Evolutionary conservation across 2,329 filamentous ascomycete species (phyloP).

Genomic region (Ophiostoma novo-ulmi): DNA sequence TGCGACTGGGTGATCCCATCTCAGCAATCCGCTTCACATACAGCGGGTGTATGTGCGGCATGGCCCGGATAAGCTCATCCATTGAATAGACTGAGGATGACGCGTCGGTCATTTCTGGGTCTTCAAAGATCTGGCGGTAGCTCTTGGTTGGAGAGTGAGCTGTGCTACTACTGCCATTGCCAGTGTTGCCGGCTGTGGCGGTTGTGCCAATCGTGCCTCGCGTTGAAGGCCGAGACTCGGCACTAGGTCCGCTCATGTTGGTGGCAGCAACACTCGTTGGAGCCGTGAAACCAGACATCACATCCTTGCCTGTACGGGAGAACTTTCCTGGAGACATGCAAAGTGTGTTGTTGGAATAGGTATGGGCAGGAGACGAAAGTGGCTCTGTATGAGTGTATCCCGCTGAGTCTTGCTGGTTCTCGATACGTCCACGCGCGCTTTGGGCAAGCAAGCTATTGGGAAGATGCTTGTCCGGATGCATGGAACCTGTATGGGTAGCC

Average conservation of each 20-base stretch:
- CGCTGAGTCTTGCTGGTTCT: neutral
- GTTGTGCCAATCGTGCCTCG: neutral
- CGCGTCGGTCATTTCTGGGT: conserved; percentile 25
- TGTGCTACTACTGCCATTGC: neutral
- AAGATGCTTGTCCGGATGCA: neutral
- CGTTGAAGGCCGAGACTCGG: neutral
- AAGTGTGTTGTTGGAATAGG: neutral
- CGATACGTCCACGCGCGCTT: neutral
- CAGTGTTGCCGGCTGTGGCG: neutral
- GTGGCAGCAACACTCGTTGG: neutral
- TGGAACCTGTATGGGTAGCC: neutral
- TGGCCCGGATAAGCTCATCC: conserved; percentile 28
- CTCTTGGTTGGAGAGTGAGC: neutral
- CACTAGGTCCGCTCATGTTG: neutral
- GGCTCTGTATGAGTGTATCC: neutral
- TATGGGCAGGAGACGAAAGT: neutral
- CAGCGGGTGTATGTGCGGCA: conserved; percentile 31
- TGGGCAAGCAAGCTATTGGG: neutral
- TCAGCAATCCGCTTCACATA: conserved; percentile 28
- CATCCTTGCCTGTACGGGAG: neutral
- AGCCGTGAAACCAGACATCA: neutral
- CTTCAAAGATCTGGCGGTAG: conserved; percentile 3
- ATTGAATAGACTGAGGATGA: conserved; percentile 35
- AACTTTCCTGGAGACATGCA: conserved; percentile 7
- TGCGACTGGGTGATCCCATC: conserved; percentile 15